Base-by-base conservation (phyloP, 495 filamentous ascomycete genomes). In the Penicillium herquei region DNA sequence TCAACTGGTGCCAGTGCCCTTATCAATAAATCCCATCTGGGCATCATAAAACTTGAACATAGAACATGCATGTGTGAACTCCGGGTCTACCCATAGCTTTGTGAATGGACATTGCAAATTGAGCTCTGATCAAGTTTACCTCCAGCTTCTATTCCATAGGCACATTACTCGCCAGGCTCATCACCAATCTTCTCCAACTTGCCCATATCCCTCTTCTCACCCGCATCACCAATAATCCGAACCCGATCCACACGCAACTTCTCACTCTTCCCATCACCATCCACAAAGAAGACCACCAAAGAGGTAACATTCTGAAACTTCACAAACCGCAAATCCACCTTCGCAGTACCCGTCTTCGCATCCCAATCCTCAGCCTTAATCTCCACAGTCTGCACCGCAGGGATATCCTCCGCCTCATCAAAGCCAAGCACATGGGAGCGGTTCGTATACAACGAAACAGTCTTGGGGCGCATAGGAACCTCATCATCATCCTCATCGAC, bases 161-260 rank as follows among this genome's bases (percentile, higher is more conserved):
- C 9, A 51, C 26, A 55, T 65, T 79, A 84, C 74, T 88, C 82
- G 58, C 81, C 84, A 17, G 76, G 70, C 68, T 91, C 86, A 65
- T 96, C 89, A 10, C 87, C 90, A 66, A 96, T 84, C 82, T 98
- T 98, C 83, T 96, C 91, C 60, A 98, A 74, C 80, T 96, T 96
- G 48, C 92, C 94, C 82, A 89, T 87, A 45, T 91, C 88, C 51
- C 91, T 78, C 81, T 95, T 95, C 80, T 95, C 89, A 11, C 93
- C 92, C n/a, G 84, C 81, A 73, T 97, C 94, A 34, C 94, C 94
- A 64, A 97, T 86, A 35, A 98, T 76, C 54, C 91, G 78, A 56
- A 98, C 65, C 39, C 94, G 78, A 69, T 98, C 94, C 18, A 98
- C 66, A 39, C 93, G 84, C 52, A 91, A 82, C 81, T 91, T 95